Base-by-base conservation (phyloP, 495 filamentous ascomycete species). In the Penicillium simplicissimum region DNA sequence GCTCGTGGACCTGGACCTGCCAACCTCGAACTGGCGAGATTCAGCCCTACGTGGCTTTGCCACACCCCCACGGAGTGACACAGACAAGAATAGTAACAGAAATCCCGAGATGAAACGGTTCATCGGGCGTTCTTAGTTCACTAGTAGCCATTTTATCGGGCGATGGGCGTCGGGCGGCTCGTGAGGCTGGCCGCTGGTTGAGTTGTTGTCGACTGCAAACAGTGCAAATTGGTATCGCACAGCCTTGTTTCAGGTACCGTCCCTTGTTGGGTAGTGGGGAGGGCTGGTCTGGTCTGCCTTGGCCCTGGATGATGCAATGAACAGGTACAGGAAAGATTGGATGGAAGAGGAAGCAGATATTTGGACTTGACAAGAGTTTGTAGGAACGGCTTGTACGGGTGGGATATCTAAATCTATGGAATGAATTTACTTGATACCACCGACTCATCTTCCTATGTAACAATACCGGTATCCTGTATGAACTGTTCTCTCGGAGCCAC, bases 1-100 rank as follows among this genome's bases (percentile, higher is more conserved):
- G 53, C 59, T 62, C 52, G 52, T 61, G 52, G 53, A 58, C 33
- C 35, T 21, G 5, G 3, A 25, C n/a, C 53, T 25, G 23, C 23
- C 23, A 25, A 25, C 23, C 23, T 25, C 23, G 3, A 25, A 25
- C 40, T 8, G 8, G 42, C 4, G 17, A 23, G 42, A 11, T 62
- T 62, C 59, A 62, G 54, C 59, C 59, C 59, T 62, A 62, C 15
- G 53, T 57, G 54, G 59, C 59, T 57, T 52, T 52, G 34, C 15
- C 35, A 42, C 28, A 23, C 38, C 47, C 52, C 59, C 59, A 55
- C 17, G 36, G 28, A n/a, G n/a, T n/a, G n/a, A n/a, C n/a, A n/a
- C n/a, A n/a, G n/a, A 52, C 43, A 57, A 52, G 53, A 52, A 62
- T 62, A 52, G 53, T 19, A 57, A 28, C 45, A n/a, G 42, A 45